Evolutionary conservation across 352 stramenopile genomes (phyloP), one percentile per base, ranked within the genome.

Genomic region (Elongisporangium prolatum): DNA sequence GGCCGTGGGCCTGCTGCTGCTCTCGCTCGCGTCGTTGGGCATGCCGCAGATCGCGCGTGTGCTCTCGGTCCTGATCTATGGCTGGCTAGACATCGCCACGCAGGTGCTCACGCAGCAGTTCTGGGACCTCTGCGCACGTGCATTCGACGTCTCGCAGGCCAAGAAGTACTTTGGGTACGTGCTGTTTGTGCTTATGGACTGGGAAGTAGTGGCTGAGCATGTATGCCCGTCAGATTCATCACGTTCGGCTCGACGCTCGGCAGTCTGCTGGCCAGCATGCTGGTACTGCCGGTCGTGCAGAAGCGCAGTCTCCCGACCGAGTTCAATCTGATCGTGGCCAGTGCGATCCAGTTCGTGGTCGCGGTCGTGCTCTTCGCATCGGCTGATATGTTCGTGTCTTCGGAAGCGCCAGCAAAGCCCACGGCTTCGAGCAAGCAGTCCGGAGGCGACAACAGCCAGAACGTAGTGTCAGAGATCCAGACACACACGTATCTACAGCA

Each of bases 61-160:
- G 8, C 77, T 78, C 21, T 78, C 77, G 14, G 82, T 93, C 5
- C 60, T 67, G 56, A 76, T 93, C 25, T 95, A 95, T 68, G 78
- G 91, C 21, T 92, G 84, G 83, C 67, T 93, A 40, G 86, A 95
- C 51, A 71, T 95, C 18, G 68, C 85, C 11, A 59, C 72, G 44
- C 84, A 93, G 63, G 67, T 90, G 60, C 69, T 95, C 44, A 86
- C 74, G 16, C 83, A 90, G 40, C 84, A 95, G 65, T 95, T 95
- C 67, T 95, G 86, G 86, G 86, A 95, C 57, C 64, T 93, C 11
- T 95, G 86, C 50, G 80, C 85, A 21, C 86, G 87, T 54, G 75
- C 72, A 0, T 95, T 95, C 57, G 80, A 89, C 52, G 83, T 95
- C 21, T 73, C 80, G 11, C 68, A 93, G 61, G 89, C 83, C 7